phyloP scores from a whole-genome alignment of 2,329 filamentous ascomycete species.

The Orbilia quercus region DNA sequence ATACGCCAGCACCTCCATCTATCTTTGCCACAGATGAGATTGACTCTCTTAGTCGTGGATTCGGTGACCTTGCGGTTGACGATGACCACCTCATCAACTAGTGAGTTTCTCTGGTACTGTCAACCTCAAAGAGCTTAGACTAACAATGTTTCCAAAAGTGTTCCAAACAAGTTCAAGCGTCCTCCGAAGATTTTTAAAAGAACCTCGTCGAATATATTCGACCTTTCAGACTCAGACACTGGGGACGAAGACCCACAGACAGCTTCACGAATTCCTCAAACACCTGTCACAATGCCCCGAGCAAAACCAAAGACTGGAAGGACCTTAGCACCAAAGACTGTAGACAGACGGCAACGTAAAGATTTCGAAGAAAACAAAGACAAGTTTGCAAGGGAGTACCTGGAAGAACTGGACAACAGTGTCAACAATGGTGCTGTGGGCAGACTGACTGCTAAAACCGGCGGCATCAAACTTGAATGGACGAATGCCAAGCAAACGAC shows the following conservation, averaged over 20 bases:
- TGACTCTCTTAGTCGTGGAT: conserved; percentile 27
- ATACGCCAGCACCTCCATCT: background rate
- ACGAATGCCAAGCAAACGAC: conserved; percentile 48
- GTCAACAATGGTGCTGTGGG: conserved; percentile 38
- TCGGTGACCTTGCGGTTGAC: conserved; percentile 38
- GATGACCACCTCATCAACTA: conserved; percentile 35
- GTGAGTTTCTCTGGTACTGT: conserved; percentile 19
- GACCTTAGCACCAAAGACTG: conserved; percentile 31
- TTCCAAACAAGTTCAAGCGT: conserved; percentile 40
- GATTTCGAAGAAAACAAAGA: conserved; percentile 38
- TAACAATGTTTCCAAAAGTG: conserved; percentile 23
- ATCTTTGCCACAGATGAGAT: conserved; percentile 16
- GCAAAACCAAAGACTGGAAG: conserved; percentile 25
- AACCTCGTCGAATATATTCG: conserved; percentile 44
- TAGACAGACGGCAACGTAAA: conserved; percentile 25
- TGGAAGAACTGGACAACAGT: conserved; percentile 29
- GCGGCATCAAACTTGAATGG: conserved; percentile 44
- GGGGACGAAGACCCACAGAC: conserved; percentile 6
- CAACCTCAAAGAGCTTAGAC: background rate
- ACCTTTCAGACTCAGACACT: conserved; percentile 39
- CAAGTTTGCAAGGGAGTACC: conserved; percentile 27
- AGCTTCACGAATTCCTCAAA: background rate
- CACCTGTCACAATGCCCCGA: conserved; percentile 20
- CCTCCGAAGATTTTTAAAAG: conserved; percentile 42
- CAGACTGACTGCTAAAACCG: conserved; percentile 24